Conservation (phyloP, 768 basidiomycete species). For the Trametes maxima region DNA sequence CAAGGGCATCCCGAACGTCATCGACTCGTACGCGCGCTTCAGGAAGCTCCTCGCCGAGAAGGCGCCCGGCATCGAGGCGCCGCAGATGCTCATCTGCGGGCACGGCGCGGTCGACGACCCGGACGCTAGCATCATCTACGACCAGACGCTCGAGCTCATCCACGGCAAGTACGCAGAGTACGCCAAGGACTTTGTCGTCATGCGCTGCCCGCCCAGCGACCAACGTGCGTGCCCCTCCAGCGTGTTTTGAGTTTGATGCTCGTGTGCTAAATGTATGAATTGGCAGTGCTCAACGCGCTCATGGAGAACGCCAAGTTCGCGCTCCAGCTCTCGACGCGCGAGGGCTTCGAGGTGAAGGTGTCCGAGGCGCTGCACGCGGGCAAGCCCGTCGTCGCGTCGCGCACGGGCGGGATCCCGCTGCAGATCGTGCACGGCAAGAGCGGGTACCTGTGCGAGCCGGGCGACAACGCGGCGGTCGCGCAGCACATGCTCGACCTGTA, state of each 20-base stretch:
- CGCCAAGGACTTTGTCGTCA: conserved; percentile 43
- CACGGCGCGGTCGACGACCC: conserved; percentile 96
- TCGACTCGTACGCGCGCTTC: conserved; percentile 87
- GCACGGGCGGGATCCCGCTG: conserved; percentile 92
- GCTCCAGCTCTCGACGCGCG: conserved; percentile 88
- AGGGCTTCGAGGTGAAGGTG: conserved; percentile 98
- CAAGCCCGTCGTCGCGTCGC: conserved; percentile 81
- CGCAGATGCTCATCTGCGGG: conserved; percentile 82
- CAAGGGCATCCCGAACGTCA: conserved; percentile 80
- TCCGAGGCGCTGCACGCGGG: conserved; percentile 93
- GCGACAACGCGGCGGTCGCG: conserved; percentile 77
- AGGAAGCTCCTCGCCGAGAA: conserved; percentile 59
- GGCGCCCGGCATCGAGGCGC: conserved; percentile 53
- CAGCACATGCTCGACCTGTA: conserved; percentile 74
- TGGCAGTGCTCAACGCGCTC: conserved; percentile 78
- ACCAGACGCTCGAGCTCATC: conserved; percentile 69
- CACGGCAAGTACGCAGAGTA: conserved; percentile 39
- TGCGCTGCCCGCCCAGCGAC: conserved; percentile 79
- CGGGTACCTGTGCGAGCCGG: conserved; percentile 79
- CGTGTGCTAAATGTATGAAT: conserved; percentile 1
- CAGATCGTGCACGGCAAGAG: conserved; percentile 88
- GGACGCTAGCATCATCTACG: conserved; percentile 91
- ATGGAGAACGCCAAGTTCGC: conserved; percentile 90
- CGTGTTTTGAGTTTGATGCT: conserved; percentile 3
- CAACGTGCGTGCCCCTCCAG: conserved; percentile 63